Conservation (phyloP, 352 stramenopile genomes). For the Globisporangium irregulare region DNA sequence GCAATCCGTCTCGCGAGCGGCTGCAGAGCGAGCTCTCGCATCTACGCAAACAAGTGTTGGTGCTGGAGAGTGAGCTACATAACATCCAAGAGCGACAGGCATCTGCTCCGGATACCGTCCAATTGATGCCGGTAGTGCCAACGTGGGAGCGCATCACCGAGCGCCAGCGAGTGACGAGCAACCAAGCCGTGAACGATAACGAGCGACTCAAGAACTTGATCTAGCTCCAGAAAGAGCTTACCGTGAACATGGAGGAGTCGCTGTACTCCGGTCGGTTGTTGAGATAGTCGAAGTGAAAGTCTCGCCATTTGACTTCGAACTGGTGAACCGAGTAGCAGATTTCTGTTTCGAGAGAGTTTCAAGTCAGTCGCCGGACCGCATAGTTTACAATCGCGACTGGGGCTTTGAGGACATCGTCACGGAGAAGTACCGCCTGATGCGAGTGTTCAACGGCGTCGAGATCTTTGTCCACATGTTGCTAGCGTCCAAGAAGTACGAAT, state of each 20-base stretch:
- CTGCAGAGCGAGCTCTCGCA: slow-evolving; percentile 21
- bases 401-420: not conserved
- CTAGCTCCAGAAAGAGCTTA: slow-evolving; percentile 4
- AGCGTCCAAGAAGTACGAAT: not conserved
- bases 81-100: not conserved
- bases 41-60: slow-evolving; percentile 20
- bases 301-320: slow-evolving; percentile 7
- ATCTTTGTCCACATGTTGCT: not conserved
- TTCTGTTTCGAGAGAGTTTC: not conserved
- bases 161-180: not conserved
- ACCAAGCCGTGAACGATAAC: slow-evolving; percentile 5
- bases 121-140: not conserved
- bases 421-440: slow-evolving; percentile 7
- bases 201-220: slow-evolving; percentile 13
- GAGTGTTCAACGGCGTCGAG: not conserved
- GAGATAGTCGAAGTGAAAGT: slow-evolving; percentile 10
- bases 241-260: slow-evolving; percentile 10
- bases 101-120: too few species aligned
- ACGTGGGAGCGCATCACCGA: slow-evolving; percentile 16
- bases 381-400: slow-evolving; percentile 8
- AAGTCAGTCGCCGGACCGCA: not conserved
- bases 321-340: not conserved
- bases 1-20: slow-evolving; percentile 23
- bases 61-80: slow-evolving; percentile 22
- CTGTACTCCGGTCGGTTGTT: slow-evolving; percentile 7